These are phyloP conservation scores for Nicotiana rustica DNA, from an alignment of 305 asterid species.

Conservation along the genomic window DNA sequence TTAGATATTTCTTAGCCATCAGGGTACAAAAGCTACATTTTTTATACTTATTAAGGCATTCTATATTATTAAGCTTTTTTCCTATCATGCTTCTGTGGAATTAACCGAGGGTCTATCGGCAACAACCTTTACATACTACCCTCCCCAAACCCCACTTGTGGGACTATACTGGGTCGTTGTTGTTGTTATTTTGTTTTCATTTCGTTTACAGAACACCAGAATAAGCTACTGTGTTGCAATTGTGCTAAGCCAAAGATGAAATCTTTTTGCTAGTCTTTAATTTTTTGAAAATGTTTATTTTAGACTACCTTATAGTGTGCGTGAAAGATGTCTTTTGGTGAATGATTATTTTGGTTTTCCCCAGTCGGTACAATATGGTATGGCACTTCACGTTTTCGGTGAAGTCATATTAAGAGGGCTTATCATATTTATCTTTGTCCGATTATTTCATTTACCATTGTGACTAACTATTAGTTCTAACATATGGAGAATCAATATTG, in stretches of 20 bases:
- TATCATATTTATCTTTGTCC: background rate
- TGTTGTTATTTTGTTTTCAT: background rate
- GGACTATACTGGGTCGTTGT: too few species aligned
- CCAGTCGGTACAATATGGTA: background rate
- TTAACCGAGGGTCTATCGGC: too few species aligned
- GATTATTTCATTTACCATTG: background rate
- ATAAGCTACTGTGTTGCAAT: background rate
- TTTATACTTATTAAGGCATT: background rate
- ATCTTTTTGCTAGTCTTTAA: background rate
- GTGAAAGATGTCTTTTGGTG: background rate
- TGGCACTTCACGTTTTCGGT: background rate
- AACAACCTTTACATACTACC: too few species aligned
- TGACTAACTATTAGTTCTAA: background rate
- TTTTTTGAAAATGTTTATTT: background rate
- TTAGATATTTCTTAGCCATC: background rate
- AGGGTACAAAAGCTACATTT: background rate
- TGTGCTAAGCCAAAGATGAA: background rate
- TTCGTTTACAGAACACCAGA: background rate
- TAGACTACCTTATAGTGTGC: background rate
- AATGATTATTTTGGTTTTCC: background rate
- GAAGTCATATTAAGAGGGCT: background rate
- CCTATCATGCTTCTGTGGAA: background rate
- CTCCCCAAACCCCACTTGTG: too few species aligned
- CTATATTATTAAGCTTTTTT: background rate
- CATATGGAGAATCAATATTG: background rate